Conservation (phyloP, 169 alveolate species). For the Plasmodium inui region DNA sequence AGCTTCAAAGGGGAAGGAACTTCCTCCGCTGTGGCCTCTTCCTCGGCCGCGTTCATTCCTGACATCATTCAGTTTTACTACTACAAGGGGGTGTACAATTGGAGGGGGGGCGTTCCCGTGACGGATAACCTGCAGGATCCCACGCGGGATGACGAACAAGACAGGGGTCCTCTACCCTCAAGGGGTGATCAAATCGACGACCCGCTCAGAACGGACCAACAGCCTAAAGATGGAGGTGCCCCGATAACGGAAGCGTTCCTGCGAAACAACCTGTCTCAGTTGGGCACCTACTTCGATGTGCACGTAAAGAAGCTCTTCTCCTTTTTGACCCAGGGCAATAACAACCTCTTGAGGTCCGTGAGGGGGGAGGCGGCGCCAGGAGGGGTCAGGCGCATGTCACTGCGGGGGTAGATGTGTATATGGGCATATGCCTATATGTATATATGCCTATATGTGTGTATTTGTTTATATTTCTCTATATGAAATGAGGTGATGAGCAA, state of each 20-base stretch:
- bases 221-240: background rate
- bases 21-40: too few relatives aligned
- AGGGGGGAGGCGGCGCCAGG: background rate
- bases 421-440: background rate
- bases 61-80: constrained; percentile 35
- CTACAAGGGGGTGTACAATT: constrained; percentile 11
- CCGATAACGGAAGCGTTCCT: background rate
- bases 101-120: background rate
- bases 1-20: background rate
- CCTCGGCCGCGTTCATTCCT: constrained; percentile 22
- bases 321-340: constrained; percentile 53
- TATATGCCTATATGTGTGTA: too few relatives aligned
- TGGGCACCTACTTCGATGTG: constrained; percentile 39
- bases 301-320: constrained; percentile 15
- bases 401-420: background rate
- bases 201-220: background rate
- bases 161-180: background rate
- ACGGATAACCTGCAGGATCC: background rate
- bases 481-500: background rate
- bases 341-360: constrained; percentile 22
- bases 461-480: too few relatives aligned
- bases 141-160: background rate
- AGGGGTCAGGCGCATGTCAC: background rate
- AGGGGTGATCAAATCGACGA: background rate
- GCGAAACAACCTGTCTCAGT: background rate